Percentiles rank a stretch among this genome's conserved stretches.
These are phyloP conservation scores for Melastoma candidum DNA, from an alignment of 441 rosid species.

Conservation along the genomic window DNA sequence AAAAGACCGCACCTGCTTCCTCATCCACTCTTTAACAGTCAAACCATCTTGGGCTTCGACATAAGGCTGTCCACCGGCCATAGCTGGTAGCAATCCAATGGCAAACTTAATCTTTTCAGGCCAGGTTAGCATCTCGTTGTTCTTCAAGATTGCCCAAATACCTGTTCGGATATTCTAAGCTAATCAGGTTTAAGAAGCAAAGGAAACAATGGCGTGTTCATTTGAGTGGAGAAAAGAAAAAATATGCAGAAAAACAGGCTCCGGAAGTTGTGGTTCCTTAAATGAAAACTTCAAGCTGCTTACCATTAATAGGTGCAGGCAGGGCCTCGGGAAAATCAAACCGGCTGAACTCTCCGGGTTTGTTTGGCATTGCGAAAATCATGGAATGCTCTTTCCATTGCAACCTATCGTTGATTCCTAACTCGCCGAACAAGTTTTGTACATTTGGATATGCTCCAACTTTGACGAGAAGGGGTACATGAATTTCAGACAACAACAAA, in stretches of 20 bases:
- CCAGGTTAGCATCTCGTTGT: conserved; percentile 95
- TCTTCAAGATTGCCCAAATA: conserved; percentile 81
- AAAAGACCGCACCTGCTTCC: conserved; percentile 47
- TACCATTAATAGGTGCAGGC: conserved; percentile 91
- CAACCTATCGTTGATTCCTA: conserved; percentile 77
- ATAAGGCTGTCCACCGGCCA: conserved; percentile 82
- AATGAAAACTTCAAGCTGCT: conserved; percentile 11
- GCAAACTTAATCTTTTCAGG: conserved; percentile 95
- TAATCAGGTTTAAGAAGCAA: background rate
- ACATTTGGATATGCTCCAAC: conserved; percentile 95
- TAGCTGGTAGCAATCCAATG: conserved; percentile 87
- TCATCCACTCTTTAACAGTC: conserved; percentile 82
- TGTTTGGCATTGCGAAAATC: conserved; percentile 97
- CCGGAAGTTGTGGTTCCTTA: no score
- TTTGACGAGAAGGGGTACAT: conserved; percentile 27
- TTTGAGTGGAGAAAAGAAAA: no score
- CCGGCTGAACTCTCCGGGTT: conserved; percentile 92
- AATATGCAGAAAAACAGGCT: no score
- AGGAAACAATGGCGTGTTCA: background rate
- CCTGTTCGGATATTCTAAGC: conserved; percentile 32
- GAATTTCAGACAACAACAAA: conserved; percentile 8
- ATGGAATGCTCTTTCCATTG: conserved; percentile 98
- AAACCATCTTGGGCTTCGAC: conserved; percentile 96
- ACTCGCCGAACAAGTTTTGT: conserved; percentile 90
- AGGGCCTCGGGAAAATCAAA: conserved; percentile 88